Conservation (phyloP, 2,329 filamentous ascomycete genomes). For the Colletotrichum scovillei region DNA sequence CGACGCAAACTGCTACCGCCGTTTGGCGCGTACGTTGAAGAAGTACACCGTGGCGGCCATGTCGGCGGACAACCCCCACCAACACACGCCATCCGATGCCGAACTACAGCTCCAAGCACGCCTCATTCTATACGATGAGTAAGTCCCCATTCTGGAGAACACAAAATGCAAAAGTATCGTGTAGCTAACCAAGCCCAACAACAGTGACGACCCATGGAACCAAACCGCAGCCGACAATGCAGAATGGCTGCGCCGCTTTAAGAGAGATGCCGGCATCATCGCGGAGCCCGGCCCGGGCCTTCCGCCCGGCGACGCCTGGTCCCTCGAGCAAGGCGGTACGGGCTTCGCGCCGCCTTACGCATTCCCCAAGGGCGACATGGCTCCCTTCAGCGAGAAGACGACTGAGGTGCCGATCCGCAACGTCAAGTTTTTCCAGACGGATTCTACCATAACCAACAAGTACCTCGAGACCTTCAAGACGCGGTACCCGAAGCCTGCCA, state of each 20-base stretch:
- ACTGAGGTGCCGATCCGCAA: constrained; percentile 47
- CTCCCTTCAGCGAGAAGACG: constrained; percentile 32
- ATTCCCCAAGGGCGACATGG: constrained; percentile 52
- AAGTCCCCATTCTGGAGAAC: constrained; percentile 42
- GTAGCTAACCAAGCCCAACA: constrained; percentile 35
- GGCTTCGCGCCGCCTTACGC: constrained; percentile 68
- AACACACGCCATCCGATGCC: constrained; percentile 68
- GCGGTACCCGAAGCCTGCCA: constrained; percentile 58
- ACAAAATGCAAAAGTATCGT: not conserved
- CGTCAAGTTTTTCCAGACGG: constrained; percentile 55
- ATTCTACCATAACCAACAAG: constrained; percentile 58
- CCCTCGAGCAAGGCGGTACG: constrained; percentile 60
- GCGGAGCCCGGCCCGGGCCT: constrained; percentile 63
- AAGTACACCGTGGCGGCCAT: constrained; percentile 64
- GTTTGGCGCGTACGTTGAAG: constrained; percentile 63
- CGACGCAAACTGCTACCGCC: constrained; percentile 71
- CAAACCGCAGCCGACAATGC: constrained; percentile 72
- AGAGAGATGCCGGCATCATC: constrained; percentile 66
- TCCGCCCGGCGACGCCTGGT: constrained; percentile 55
- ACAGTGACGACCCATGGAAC: constrained; percentile 72
- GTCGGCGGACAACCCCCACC: constrained; percentile 70
- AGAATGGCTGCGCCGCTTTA: constrained; percentile 73
- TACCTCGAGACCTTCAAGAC: constrained; percentile 58
- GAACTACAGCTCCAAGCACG: constrained; percentile 73
- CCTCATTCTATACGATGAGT: constrained; percentile 73